phyloP scores from a whole-genome alignment of 192 early-diverging fungal species.

The Gonapodya sp. region DNA sequence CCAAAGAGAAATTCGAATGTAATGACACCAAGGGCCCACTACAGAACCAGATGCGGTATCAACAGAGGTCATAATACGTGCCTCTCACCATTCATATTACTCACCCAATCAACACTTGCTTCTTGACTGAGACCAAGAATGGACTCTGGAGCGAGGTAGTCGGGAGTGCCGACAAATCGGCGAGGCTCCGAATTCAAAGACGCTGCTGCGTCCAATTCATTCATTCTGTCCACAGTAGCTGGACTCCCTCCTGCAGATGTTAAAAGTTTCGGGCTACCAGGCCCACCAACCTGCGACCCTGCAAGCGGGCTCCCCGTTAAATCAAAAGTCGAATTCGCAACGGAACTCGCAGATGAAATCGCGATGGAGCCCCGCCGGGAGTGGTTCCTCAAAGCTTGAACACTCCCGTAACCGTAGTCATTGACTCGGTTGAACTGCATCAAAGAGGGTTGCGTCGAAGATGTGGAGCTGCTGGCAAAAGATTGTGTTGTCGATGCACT shows the following conservation, averaged over 20 bases:
- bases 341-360: conserved; percentile 21
- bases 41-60: background rate
- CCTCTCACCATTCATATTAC: background rate
- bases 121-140: conserved; percentile 78
- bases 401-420: conserved; percentile 8
- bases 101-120: conserved; percentile 79
- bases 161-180: conserved; percentile 72
- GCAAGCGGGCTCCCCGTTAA: background rate
- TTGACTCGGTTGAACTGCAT: background rate
- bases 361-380: conserved; percentile 14
- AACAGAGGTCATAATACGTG: background rate
- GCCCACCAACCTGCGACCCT: background rate
- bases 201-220: background rate
- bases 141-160: conserved; percentile 79
- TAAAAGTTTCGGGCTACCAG: conserved; percentile 21
- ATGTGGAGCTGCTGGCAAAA: background rate
- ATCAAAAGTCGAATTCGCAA: conserved; percentile 18
- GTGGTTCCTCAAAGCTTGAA: conserved; percentile 16
- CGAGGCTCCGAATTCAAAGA: background rate
- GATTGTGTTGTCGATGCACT: background rate
- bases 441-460: background rate
- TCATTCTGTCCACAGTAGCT: background rate
- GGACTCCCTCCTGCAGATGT: no score
- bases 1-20: conserved; percentile 80
- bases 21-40: conserved; percentile 86